Percentiles rank a stretch among this genome's conserved stretches.
Conservation (phyloP, 176 grass and related monocot genomes). For the Triticum monococcum region DNA sequence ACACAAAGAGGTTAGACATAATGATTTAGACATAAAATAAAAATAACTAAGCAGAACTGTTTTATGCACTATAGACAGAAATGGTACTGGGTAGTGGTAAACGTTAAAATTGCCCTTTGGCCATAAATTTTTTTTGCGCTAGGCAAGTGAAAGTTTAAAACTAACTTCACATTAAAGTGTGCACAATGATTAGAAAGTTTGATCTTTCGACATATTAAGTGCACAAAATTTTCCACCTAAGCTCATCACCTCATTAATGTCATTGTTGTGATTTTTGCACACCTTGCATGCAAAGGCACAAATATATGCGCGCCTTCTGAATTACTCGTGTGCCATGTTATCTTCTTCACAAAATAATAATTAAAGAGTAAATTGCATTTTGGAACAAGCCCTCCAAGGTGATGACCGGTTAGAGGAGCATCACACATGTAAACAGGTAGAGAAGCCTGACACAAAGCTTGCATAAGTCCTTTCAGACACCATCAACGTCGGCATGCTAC, state of each 20-base stretch:
- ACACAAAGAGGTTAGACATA: conserved; percentile 23
- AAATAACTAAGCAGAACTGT: not conserved
- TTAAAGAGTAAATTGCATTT: not conserved
- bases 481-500: not conserved
- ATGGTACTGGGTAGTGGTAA: not conserved
- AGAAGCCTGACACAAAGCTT: not conserved
- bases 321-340: not conserved
- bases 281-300: not conserved
- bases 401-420: not conserved
- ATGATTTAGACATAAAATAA: not conserved
- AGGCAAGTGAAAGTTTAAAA: not conserved
- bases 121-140: not conserved
- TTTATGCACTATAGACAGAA: not conserved
- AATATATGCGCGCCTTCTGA: not conserved
- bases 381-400: not conserved
- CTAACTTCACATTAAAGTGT: not conserved
- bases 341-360: not conserved
- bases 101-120: not conserved
- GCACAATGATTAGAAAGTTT: not conserved
- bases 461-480: not conserved
- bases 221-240: too few relatives aligned
- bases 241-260: not conserved
- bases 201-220: too few relatives aligned
- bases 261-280: not conserved
- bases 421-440: not conserved